Evolutionary conservation across 2,329 filamentous ascomycete species (phyloP), one percentile per base, ranked within the genome.

Genomic region (Alternaria metachromatica): DNA sequence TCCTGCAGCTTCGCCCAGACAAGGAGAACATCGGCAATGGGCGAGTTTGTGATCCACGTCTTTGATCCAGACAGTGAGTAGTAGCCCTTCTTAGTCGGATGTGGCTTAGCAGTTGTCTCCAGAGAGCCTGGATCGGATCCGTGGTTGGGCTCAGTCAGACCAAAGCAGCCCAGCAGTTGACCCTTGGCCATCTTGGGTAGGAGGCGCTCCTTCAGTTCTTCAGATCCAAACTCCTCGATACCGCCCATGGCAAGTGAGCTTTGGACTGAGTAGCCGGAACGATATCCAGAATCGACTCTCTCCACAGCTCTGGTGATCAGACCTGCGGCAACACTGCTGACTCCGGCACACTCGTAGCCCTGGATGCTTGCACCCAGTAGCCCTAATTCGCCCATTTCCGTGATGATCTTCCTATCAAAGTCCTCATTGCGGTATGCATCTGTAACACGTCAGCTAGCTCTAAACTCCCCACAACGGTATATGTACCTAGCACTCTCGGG

Each of bases 41-140:
- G 94, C 8, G 92, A 95, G 81, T 97, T 97, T 13, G 94, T 97
- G 78, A 97, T 97, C 94, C 94, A 97, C 0, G 94, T 97, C 85
- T 97, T 97, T 54, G 92, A 84, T 2, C 94, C 94, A 49, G 90
- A 93, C 37, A 97, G 82, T 46, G 89, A 87, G 72, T 90, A 92
- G 79, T 93, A 93, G 1, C 93, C 94, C 75, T 92, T 90, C 84
- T 94, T 94, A 8, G 88, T 90, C 6, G 93, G 92, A 77, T 97
- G 93, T 53, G 90, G 89, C 77, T 90, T 93, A n/a, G 94, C 94
- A 10, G 87, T 86, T 6, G 91, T 93, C 85, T 97, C 94, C 93
- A 97, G 95, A 37, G 91, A 92, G 13, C 93, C 94, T 6, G 94
- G 94, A 77, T 97, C 94, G 60, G 92, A 96, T 63, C 94, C 94